Conservation (phyloP, 1,139 yeast genomes). For the Protomyces inundatus region DNA sequence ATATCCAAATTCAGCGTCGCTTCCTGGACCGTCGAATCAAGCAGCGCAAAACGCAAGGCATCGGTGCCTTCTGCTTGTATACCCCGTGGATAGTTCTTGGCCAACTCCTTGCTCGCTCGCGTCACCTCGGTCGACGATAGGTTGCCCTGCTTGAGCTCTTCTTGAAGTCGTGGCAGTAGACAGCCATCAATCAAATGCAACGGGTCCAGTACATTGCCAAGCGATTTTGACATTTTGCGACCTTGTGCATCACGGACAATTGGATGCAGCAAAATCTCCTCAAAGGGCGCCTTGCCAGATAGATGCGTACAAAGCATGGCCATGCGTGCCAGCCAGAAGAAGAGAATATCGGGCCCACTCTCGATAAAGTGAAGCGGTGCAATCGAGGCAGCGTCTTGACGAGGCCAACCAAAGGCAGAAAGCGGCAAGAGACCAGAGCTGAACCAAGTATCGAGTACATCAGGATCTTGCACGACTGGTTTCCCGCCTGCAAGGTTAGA, state of each 20-base stretch:
- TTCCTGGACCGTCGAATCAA: slow-evolving; percentile 25
- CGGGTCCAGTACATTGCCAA: slow-evolving; percentile 30
- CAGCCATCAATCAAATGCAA: slow-evolving; percentile 26
- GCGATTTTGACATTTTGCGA: slow-evolving; percentile 30
- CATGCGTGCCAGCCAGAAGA: slow-evolving; percentile 30
- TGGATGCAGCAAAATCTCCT: slow-evolving; percentile 29
- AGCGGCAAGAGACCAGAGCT: slow-evolving; percentile 29
- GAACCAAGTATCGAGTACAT: slow-evolving; percentile 30
- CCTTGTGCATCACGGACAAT: slow-evolving; percentile 28
- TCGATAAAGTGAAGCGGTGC: slow-evolving; percentile 23
- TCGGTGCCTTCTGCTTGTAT: slow-evolving; percentile 26
- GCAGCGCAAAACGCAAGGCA: slow-evolving; percentile 28
- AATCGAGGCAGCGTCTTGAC: slow-evolving; percentile 54
- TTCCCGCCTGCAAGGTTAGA: slow-evolving; percentile 3
- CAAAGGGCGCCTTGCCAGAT: slow-evolving; percentile 24
- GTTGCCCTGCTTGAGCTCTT: slow-evolving; percentile 5
- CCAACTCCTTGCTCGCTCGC: neutral
- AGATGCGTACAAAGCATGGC: slow-evolving; percentile 29
- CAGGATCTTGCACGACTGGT: slow-evolving; percentile 25
- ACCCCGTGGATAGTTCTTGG: slow-evolving; percentile 17
- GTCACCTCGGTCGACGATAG: neutral
- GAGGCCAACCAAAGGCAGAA: slow-evolving; percentile 32
- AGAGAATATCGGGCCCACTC: slow-evolving; percentile 29
- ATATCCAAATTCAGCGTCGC: slow-evolving; percentile 24
- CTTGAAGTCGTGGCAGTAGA: slow-evolving; percentile 2